Evolutionary conservation across 768 basidiomycete genomes (phyloP).

Genomic region (Boletus pseudopeckii): DNA sequence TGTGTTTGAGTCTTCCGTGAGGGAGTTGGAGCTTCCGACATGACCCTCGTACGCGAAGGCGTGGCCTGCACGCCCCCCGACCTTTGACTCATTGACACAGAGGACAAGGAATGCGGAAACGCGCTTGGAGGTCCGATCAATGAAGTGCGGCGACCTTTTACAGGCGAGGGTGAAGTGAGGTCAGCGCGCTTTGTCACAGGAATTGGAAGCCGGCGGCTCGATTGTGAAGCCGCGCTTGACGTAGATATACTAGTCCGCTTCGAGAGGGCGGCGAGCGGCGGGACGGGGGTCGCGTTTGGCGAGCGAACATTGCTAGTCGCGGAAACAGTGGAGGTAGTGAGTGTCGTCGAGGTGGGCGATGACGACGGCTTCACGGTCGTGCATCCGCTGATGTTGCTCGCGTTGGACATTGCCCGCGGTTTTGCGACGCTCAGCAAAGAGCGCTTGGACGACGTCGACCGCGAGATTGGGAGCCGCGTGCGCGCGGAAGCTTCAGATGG

Average conservation of each 20-base stretch:
- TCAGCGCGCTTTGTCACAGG: constrained; percentile 31
- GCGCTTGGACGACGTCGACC: constrained; percentile 38
- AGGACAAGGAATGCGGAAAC: constrained; percentile 17
- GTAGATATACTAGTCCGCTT: constrained; percentile 40
- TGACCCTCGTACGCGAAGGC: constrained; percentile 41
- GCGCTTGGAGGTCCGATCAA: constrained; percentile 30
- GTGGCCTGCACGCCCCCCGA: constrained; percentile 29
- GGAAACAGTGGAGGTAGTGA: constrained; percentile 26
- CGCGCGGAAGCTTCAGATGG: constrained; percentile 58
- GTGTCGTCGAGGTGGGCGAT: constrained; percentile 26
- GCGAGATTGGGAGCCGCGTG: constrained; percentile 35
- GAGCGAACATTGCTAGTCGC: constrained; percentile 33
- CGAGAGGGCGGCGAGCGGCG: constrained; percentile 29
- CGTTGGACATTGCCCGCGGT: constrained; percentile 52
- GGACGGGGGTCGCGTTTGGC: constrained; percentile 51
- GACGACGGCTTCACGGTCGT: constrained; percentile 44
- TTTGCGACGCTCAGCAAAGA: constrained; percentile 47
- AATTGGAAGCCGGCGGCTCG: constrained; percentile 38
- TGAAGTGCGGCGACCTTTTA: constrained; percentile 25
- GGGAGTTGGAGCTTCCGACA: constrained; percentile 38
- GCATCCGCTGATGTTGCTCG: constrained; percentile 45
- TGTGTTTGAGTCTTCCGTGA: constrained; percentile 25
- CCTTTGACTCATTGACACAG: constrained; percentile 16
- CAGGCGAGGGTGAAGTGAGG: constrained; percentile 28
- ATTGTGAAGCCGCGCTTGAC: constrained; percentile 35